phyloP scores from a whole-genome alignment of 331 rosid genomes.

The Cydonia oblonga region DNA sequence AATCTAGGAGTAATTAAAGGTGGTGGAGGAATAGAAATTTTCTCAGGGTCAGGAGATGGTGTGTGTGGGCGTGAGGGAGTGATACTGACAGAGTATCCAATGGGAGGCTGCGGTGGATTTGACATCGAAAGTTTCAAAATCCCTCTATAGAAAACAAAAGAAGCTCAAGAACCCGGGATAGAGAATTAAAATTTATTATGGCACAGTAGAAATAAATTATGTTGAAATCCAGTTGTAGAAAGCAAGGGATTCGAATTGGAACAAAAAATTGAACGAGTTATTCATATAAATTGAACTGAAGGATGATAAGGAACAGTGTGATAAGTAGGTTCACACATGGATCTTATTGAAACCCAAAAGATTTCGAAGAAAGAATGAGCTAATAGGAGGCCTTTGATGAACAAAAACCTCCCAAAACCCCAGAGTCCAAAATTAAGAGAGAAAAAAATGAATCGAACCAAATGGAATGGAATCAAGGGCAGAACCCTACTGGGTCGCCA shows the following conservation, averaged over 20 bases:
- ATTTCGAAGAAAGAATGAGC: slow-evolving; percentile 5
- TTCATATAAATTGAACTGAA: neutral
- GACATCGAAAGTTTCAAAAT: slow-evolving; percentile 41
- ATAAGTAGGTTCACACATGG: slow-evolving; percentile 12
- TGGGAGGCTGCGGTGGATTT: slow-evolving; percentile 54
- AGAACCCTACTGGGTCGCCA: neutral
- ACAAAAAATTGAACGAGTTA: neutral
- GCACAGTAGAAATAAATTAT: slow-evolving; percentile 10
- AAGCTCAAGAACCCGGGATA: slow-evolving; percentile 18
- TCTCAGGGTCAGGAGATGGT: slow-evolving; percentile 32
- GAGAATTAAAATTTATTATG: slow-evolving; percentile 19
- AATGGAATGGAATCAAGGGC: neutral
- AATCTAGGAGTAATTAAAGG: slow-evolving; percentile 38
- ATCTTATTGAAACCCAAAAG: slow-evolving; percentile 13
- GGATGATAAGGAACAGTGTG: neutral
- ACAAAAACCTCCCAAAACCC: slow-evolving; percentile 24
- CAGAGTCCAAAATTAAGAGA: neutral
- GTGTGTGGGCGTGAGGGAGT: slow-evolving; percentile 34
- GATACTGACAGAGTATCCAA: slow-evolving; percentile 33
- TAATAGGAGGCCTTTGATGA: neutral
- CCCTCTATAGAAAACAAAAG: neutral
- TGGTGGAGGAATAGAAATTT: slow-evolving; percentile 38
- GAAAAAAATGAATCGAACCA: slow-evolving; percentile 7
- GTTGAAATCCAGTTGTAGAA: slow-evolving; percentile 1
- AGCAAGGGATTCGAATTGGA: neutral